Base-by-base conservation (phyloP, 306 rosid genomes). In the Cucurbita moschata region DNA sequence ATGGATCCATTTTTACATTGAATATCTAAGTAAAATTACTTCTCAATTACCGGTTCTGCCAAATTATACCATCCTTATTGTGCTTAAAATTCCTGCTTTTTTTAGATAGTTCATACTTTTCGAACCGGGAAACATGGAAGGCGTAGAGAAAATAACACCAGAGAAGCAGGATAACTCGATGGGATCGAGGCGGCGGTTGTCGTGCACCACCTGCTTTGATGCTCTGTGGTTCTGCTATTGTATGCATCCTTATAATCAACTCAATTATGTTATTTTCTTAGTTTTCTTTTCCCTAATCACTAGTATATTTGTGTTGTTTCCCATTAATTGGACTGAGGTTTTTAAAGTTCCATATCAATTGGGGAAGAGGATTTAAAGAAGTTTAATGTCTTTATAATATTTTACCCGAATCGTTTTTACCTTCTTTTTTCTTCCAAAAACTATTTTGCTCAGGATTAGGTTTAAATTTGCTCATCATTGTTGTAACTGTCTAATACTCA, bases 141-240 rank as follows among this genome's bases (percentile, higher is more conserved):
- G 73, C 1, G 42, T 47, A 12, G 73, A 47, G 75, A 71, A 37
- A n/a, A 21, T 11, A 49, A 75, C 68, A 39, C 30, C 47, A 10
- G 42, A 76, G 6, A 84, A 83, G 77, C 75, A 82, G 47, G 77
- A 76, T 76, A 53, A 15, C 16, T 0, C 64, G 43, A 52, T 80
- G 10, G 53, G 56, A 62, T 39, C 85, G 10, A 76, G 30, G 23
- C 81, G 79, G 72, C 73, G 79, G 74, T 75, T 88, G 16, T 83
- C 90, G 4, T 88, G 94, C 81, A 0, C 90, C 30, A 59, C 85
- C 50, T 66, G 72, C 83, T 93, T 93, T 67, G 89, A 93, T 61
- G 87, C 96, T 65, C 87, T 93, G 60, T 86, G 89, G 92, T 93
- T 93, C 85, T 93, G 98, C 84, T 93, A 93, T 74, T 86, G 96